Evolutionary conservation across 306 rosid species (phyloP).

Genomic region (Quercus aquifolioides): DNA sequence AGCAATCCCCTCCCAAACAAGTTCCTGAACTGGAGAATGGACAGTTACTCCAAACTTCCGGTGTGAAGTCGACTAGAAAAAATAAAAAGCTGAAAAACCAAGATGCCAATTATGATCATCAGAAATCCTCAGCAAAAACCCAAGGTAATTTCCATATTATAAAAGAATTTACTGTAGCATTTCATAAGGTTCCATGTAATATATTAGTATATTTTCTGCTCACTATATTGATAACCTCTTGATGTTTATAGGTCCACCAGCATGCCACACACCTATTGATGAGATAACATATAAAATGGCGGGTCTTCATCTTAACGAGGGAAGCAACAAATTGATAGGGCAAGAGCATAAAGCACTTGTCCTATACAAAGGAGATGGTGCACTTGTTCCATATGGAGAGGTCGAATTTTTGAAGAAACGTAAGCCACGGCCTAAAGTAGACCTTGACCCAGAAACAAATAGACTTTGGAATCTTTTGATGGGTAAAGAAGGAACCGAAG

Average conservation of each 20-base stretch:
- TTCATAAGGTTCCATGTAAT: not conserved
- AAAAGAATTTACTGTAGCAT: not conserved
- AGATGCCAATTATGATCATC: constrained; percentile 8
- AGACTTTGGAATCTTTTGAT: constrained; percentile 88
- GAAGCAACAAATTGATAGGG: constrained; percentile 24
- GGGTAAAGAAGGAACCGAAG: constrained; percentile 67
- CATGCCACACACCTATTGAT: constrained; percentile 24
- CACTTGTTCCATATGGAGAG: constrained; percentile 56
- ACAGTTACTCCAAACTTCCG: constrained; percentile 13
- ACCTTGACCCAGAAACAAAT: constrained; percentile 83
- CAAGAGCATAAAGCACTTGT: constrained; percentile 63
- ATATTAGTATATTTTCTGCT: constrained; percentile 3
- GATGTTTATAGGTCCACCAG: constrained; percentile 46
- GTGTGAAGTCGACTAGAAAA: not conserved
- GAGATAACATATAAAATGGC: constrained; percentile 39
- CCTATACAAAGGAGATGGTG: constrained; percentile 55
- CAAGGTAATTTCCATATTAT: constrained; percentile 24
- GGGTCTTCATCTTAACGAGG: constrained; percentile 47
- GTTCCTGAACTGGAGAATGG: constrained; percentile 18
- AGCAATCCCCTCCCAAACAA: constrained; percentile 8
- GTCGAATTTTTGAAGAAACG: constrained; percentile 42
- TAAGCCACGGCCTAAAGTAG: constrained; percentile 77
- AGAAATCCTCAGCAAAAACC: constrained; percentile 4
- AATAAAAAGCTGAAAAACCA: constrained; percentile 7
- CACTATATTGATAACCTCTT: constrained; percentile 20